Evolutionary conservation across 176 grass and related monocot species (phyloP), one percentile per base, ranked within the genome.

Genomic region (Carex pumila): DNA sequence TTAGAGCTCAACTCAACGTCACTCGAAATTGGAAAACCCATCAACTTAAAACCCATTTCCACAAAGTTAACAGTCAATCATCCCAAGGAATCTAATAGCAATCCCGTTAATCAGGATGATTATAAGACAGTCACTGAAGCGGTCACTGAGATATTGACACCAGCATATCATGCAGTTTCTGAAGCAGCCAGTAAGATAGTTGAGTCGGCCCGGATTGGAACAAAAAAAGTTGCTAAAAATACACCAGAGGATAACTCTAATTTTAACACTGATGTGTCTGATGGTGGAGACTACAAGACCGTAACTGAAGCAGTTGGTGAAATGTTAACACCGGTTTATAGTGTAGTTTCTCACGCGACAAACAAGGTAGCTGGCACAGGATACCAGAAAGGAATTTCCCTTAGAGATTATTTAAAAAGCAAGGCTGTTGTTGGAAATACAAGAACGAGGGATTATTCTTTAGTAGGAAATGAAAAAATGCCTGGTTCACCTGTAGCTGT

Each of bases 121-220:
- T 77, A 77, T 55, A 77, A 77, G 73, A 77, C 73, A 6, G 73
- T 77, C 73, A 64, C 86, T 1, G 81, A 72, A 74, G 49, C 89
- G 70, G 87, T 89, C 21, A 79, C 77, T 3, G 11, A 67, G 58
- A 77, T 87, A 60, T 60, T 93, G 73, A 80, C 67, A 62, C 77
- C 86, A 17, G n/a, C 84, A 9, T 85, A 66, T 22, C 49, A 39
- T 59, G 72, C 68, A 61, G 69, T 85, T 45, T 85, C 59, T 18
- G 81, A 93, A 81, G 77, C 41, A 50, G 89, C 71, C 25, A 84
- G 84, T 83, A 85, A 53, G 77, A 83, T 89, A 34, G 17, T 91
- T 5, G 75, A 82, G 6, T 85, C 25, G 71, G 85, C 86, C 84
- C 81, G 13, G 56, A 56, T 8, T 32, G 73, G 49, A 55, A 77